Percentiles rank a stretch among this genome's conserved stretches.
Conservation (phyloP, 768 basidiomycete species). For the Rhodotorula graminis region DNA sequence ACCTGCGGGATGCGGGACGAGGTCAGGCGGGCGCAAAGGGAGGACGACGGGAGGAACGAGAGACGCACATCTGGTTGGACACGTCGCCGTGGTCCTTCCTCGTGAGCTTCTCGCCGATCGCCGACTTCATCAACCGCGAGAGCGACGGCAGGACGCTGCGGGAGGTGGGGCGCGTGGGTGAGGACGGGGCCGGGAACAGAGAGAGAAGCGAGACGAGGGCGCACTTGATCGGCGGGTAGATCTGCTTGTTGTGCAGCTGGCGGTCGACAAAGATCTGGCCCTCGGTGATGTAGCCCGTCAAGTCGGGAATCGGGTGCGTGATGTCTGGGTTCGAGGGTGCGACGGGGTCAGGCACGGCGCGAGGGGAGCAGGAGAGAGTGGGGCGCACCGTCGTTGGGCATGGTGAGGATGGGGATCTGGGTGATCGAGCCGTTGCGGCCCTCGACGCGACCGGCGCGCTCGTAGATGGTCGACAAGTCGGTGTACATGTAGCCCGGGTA, state of each 20-base stretch:
- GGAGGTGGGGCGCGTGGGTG: fast-evolving
- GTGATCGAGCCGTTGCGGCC: slow-evolving; percentile 99
- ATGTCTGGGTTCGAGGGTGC: slow-evolving; percentile 62
- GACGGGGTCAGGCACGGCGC: too few species aligned
- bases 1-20: slow-evolving; percentile 17
- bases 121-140: slow-evolving; percentile 99
- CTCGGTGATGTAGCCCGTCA: slow-evolving; percentile 99
- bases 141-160: slow-evolving; percentile 79
- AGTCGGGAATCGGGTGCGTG: slow-evolving; percentile 99
- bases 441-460: slow-evolving; percentile 95
- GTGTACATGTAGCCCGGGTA: slow-evolving; percentile 77
- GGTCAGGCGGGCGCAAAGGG: background rate
- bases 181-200: background rate
- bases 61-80: slow-evolving; percentile 66
- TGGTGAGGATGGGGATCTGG: slow-evolving; percentile 97
- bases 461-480: slow-evolving; percentile 92
- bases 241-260: slow-evolving; percentile 89
- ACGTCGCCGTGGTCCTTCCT: slow-evolving; percentile 99
- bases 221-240: slow-evolving; percentile 93
- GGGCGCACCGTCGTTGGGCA: slow-evolving; percentile 92
- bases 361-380: background rate
- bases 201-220: background rate
- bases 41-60: too few species aligned
- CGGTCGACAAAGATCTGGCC: slow-evolving; percentile 99
- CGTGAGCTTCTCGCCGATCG: slow-evolving; percentile 94